Base-by-base conservation (phyloP, 257 asterid genomes). In the Solanum appendiculatum region DNA sequence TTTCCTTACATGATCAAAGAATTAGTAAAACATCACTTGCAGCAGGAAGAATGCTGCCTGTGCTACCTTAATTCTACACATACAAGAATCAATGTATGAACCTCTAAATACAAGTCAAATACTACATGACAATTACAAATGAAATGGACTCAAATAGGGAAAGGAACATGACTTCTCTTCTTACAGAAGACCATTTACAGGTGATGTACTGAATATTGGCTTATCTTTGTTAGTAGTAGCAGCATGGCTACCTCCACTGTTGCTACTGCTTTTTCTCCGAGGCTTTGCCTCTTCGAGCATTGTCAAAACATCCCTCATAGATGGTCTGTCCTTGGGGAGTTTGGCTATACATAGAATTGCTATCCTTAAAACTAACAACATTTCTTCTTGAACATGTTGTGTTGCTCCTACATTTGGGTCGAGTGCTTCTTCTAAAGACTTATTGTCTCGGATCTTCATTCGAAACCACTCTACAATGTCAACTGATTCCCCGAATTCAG, bases 201-300 rank as follows among this genome's bases (percentile, higher is more conserved):
- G 92, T 86, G 89, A 86, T 44, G 91, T 86, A 83, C 90, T 89
- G 70, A 90, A 90, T 34, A 90, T 63, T 48, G 91, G 90, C 88
- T 51, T 86, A 54, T 88, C 91, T 82, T 74, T 90, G 80, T 90
- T 29, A 44, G 64, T 69, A 7, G 84, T 69, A 21, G 74, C 60
- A 16, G 39, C 48, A 87, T 16, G 20, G 40, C 69, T 63, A 9
- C 18, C 83, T 66, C 90, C 85, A 83, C 25, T 48, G 88, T 63
- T 88, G 70, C 89, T 87, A 66, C 90, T 87, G 60, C 91, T 87
- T 84, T 92, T 92, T 80, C 93, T 87, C 74, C 93, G 83, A 42
- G 93, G 93, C 87, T 90, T 92, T 25, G 93, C 93, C 60, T 92
- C 93, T 31, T 87, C 91, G 31, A 92, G 92, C 93, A 92, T 92